Evolutionary conservation across 305 asterid genomes (phyloP).

Genomic region (Solanum chacoense): DNA sequence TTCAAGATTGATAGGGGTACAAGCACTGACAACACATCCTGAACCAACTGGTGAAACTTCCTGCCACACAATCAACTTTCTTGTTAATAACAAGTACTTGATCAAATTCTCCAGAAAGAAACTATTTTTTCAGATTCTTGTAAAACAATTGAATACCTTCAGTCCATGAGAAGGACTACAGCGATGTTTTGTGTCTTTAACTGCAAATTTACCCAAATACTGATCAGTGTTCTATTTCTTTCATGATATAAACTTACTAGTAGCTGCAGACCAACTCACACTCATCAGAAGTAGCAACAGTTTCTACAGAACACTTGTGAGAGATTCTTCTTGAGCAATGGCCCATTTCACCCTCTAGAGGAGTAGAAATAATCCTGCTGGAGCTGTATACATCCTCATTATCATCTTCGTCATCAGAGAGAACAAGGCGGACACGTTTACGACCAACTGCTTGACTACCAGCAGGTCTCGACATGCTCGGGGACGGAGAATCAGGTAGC

Average conservation of each 20-base stretch:
- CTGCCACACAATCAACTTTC: slow-evolving; percentile 22
- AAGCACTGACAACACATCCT: slow-evolving; percentile 33
- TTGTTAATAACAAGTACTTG: slow-evolving; percentile 1
- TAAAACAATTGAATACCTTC: slow-evolving; percentile 38
- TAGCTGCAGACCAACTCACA: slow-evolving; percentile 33
- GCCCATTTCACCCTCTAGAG: slow-evolving; percentile 32
- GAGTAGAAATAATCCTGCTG: slow-evolving; percentile 17
- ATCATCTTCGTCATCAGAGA: slow-evolving; percentile 79
- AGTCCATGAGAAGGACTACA: slow-evolving; percentile 24
- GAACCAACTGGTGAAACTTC: slow-evolving; percentile 55
- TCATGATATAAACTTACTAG: background rate
- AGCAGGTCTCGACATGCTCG: slow-evolving; percentile 40
- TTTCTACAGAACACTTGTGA: slow-evolving; percentile 35
- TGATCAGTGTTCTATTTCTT: slow-evolving; percentile 17
- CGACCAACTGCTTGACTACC: slow-evolving; percentile 42
- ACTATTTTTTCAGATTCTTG: slow-evolving; percentile 3
- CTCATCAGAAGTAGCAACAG: slow-evolving; percentile 64
- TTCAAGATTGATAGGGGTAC: slow-evolving; percentile 30
- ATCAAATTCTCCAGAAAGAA: slow-evolving; percentile 7
- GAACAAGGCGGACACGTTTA: slow-evolving; percentile 69
- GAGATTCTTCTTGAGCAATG: slow-evolving; percentile 21
- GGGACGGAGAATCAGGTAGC: slow-evolving; percentile 32
- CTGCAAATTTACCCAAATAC: slow-evolving; percentile 40
- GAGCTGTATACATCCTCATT: slow-evolving; percentile 30
- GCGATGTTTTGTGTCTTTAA: slow-evolving; percentile 21